Conservation (phyloP, 108 stramenopile genomes). For the Skeletonema menzelii region DNA sequence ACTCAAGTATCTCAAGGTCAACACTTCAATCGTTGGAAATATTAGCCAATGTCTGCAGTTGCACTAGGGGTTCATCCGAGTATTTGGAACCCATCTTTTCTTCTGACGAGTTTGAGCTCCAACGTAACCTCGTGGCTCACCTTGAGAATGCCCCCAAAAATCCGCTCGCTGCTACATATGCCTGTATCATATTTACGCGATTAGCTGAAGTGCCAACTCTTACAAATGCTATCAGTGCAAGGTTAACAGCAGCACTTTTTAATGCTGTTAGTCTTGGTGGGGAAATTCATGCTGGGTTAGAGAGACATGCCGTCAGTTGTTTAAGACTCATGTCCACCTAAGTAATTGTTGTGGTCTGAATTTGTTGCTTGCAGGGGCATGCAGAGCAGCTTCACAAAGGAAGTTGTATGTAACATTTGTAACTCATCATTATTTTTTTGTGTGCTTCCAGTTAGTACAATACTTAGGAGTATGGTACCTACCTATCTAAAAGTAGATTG, state of each 20-base stretch:
- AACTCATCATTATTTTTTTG: no score
- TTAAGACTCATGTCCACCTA: slow-evolving; percentile 1
- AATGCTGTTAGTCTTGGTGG: slow-evolving; percentile 11
- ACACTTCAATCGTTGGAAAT: slow-evolving; percentile 21
- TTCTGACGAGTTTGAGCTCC: neutral
- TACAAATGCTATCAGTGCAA: neutral
- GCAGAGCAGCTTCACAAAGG: no score
- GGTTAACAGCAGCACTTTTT: slow-evolving; percentile 1
- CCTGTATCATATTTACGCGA: slow-evolving; percentile 11
- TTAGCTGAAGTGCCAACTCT: neutral
- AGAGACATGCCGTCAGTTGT: slow-evolving; percentile 14
- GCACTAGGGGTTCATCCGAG: neutral
- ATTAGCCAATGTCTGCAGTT: slow-evolving; percentile 17
- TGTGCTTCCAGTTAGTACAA: no score
- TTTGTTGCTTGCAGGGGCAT: neutral
- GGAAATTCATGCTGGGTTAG: slow-evolving; percentile 16
- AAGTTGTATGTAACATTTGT: no score
- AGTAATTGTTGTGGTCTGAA: neutral
- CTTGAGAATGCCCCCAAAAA: slow-evolving; percentile 11
- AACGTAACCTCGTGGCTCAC: slow-evolving; percentile 1
- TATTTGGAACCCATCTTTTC: neutral
- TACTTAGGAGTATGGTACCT: no score
- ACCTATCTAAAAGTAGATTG: no score
- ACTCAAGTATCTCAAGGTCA: neutral
- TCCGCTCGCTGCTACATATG: slow-evolving; percentile 12